Base-by-base conservation (phyloP, 1,284 basidiomycete genomes). In the Fomitopsis pinicola region DNA sequence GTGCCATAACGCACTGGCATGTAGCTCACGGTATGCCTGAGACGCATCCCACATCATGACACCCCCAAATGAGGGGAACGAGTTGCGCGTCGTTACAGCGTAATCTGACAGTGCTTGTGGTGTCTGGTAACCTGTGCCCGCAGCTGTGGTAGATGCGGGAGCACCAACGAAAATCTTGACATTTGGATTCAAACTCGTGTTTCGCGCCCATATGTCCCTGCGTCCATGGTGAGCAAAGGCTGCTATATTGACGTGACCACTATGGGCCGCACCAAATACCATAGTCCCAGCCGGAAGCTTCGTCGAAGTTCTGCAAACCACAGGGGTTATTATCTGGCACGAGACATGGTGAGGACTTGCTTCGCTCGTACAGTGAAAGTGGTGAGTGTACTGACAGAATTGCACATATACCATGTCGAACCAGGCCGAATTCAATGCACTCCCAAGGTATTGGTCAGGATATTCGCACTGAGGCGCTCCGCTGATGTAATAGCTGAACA, bases 11-110 rank as follows among this genome's bases (percentile, higher is more conserved):
- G 30, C 8, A 5, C 17, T 44, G 4, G n/a, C 14, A n/a, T 33
- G 17, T 52, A 42, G 72, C 77, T 59, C 69, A 85, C 85, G 80
- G 64, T 83, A 87, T 14, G 87, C 87, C 71, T 89, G 86, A 48
- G 86, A 88, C 44, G 80, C 82, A 69, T 88, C 88, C 87, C 87
- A 90, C 52, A 90, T 69, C 86, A 88, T 89, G 17, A 89, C 82
- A 33, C 87, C 87, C 17, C 88, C 86, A 63, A 89, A 89, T 1
- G 84, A 86, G 15, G 87, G 84, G 75, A 88, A 89, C 58, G 79
- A 84, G 22, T 82, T 75, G 44, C 84, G 80, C 80, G 85, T 88
- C 63, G 79, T 71, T 22, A 75, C 73, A 19, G 85, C 79, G 55
- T 85, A 84, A 60, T 61, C 78, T 52, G 75, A 78, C 55, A 90